Evolutionary conservation across 768 basidiomycete genomes (phyloP), one percentile per base, ranked within the genome.

Genomic region (Mycena amicta): DNA sequence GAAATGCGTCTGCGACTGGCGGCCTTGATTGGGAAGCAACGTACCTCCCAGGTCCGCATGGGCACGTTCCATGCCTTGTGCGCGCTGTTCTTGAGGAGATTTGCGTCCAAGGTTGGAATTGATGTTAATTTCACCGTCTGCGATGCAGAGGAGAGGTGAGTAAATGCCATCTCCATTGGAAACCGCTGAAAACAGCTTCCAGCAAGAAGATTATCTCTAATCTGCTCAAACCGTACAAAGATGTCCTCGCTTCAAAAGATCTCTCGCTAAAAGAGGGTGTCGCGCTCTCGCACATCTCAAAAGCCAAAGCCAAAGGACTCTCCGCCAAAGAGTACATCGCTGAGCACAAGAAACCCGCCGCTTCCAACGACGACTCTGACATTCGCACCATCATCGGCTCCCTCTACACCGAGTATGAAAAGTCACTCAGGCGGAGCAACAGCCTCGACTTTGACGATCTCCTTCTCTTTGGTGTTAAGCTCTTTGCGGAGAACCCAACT

Each of bases 371-470:
- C 55, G 56, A 63, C 45, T 27, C 68, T n/a, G 67, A 71, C 22
- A 65, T 80, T 33, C 72, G 79, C 22, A 69, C 67, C n/a, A 71
- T 85, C 13, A 68, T 82, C 4, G 81, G 78, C 1, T 72, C 82
- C 50, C 72, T 90, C 4, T 91, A 87, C 68, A 75, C 77, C n/a
- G 79, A 84, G 12, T 95, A 96, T 70, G 84, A 92, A 63, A 75
- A 73, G 5, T 74, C 76, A 11, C 76, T 95, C 27, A 74, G 79
- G 46, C 73, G 76, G 27, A 83, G 79, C 60, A 92, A 92, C 64
- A 83, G 87, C 29, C 74, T 96, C 11, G 93, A 96, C 72, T 96
- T 95, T 63, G 93, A 96, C 65, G 93, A 95, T 68, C 76, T 94
- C 18, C 78, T 95, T 3, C 68, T 92, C 1, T 89, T 81, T 65